phyloP scores from a whole-genome alignment of 1,284 basidiomycete species.

The Tausonia pullulans region DNA sequence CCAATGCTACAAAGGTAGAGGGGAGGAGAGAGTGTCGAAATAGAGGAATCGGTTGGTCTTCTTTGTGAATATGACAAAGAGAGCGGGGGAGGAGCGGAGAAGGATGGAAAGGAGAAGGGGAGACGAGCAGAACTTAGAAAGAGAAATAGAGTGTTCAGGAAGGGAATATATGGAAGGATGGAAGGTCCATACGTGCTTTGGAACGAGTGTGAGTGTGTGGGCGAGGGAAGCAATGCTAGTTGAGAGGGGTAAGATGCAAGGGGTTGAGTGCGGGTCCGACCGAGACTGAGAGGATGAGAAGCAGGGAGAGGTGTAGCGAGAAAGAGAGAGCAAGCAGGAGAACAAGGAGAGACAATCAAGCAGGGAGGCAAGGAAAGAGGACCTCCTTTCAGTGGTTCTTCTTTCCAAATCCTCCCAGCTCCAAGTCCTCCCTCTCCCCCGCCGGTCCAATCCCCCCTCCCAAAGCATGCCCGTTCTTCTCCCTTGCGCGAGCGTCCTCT shows the following conservation, averaged over 20 bases:
- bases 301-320: neutral
- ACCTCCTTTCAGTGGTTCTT: neutral
- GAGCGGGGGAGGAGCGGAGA: neutral
- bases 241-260: neutral
- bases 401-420: constrained; percentile 12
- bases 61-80: neutral
- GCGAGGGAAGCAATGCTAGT: neutral
- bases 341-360: neutral
- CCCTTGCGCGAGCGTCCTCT: constrained; percentile 25
- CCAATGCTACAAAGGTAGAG: neutral
- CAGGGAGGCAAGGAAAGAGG: neutral
- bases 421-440: constrained; percentile 12
- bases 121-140: neutral
- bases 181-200: neutral
- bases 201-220: neutral
- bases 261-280: neutral
- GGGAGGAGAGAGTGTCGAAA: neutral
- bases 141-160: too few relatives aligned
- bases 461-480: neutral
- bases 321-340: neutral
- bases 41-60: too few relatives aligned
- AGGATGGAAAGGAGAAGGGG: neutral
- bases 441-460: neutral
- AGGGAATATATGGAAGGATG: too few relatives aligned
- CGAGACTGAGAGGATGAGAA: neutral